phyloP scores from a whole-genome alignment of 352 stramenopile genomes.

The Plasmopara viticola region DNA sequence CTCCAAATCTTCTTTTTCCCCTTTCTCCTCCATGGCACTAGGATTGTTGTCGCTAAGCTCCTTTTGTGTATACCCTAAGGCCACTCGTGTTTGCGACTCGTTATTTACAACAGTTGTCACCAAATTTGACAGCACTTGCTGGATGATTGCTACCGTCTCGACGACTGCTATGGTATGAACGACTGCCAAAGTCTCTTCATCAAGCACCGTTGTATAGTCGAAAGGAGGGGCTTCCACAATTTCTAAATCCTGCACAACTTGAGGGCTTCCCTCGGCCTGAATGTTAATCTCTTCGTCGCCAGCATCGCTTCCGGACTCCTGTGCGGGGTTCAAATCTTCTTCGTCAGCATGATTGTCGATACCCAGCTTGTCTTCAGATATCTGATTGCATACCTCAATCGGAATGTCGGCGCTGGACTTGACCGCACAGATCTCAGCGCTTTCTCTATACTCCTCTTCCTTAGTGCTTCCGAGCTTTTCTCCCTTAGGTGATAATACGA shows the following conservation, averaged over 20 bases:
- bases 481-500: slow-evolving; percentile 1
- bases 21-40: slow-evolving; percentile 2
- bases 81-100: slow-evolving; percentile 3
- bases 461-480: slow-evolving; percentile 9
- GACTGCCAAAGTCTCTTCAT: slow-evolving; percentile 10
- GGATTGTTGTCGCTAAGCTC: not conserved
- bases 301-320: slow-evolving; percentile 14
- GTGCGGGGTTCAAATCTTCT: slow-evolving; percentile 12
- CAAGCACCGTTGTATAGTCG: slow-evolving; percentile 1
- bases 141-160: not conserved
- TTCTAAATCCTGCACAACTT: slow-evolving; percentile 1
- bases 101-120: slow-evolving; percentile 9
- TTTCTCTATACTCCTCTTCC: slow-evolving; percentile 16
- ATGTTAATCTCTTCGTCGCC: slow-evolving; percentile 7
- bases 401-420: slow-evolving; percentile 7
- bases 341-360: slow-evolving; percentile 22
- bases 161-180: slow-evolving; percentile 7
- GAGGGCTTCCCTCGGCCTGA: slow-evolving; percentile 6
- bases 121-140: slow-evolving; percentile 6
- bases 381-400: slow-evolving; percentile 25
- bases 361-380: slow-evolving; percentile 23
- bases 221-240: slow-evolving; percentile 1
- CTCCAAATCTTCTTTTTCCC: slow-evolving; percentile 1
- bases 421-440: slow-evolving; percentile 2
- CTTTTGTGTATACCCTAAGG: not conserved